Base-by-base conservation (phyloP, 768 basidiomycete species). In the Lactarius sp. region DNA sequence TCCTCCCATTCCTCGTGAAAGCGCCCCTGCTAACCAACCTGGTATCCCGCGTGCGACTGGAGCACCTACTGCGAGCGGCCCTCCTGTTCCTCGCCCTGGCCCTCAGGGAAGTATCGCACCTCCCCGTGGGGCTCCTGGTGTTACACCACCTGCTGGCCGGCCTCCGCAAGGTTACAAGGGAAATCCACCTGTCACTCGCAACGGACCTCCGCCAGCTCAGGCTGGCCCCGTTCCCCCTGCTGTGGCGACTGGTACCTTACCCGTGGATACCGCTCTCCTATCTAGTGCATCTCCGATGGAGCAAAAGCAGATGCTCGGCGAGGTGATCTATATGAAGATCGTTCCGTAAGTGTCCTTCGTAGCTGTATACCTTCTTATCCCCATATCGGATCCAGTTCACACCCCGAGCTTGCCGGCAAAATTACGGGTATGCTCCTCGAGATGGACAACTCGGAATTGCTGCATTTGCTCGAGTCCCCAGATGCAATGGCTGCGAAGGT, bases 221-320 rank as follows among this genome's bases (percentile, higher is more conserved):
- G 76, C 80, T 41, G 75, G 77, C 52, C 75, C 81, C n/a, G 72
- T 74, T 10, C 72, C 84, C 66, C 79, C 78, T 37, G 42, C 59
- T 33, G 31, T 50, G 44, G 71, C 81, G 57, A 72, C 81, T 62
- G 81, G 81, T 20, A 78, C 81, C 49, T 77, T 86, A 27, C 75
- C 78, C 62, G 82, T 92, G 63, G 85, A 83, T 53, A 78, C 92
- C 22, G 80, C 85, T 71, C 71, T 81, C 10, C 79, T 90, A 65
- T 82, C 83, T 49, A 80, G 71, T 65, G 84, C 85, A 27, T 76
- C 81, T 53, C 84, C 86, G 41, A 78, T 81, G 74, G 96, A 98
- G 76, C 94, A 98, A 84, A 99, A 99, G 82, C 97, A 99, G 76
- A 94, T 98, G 89, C 82, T 99, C 53, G 97, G 97, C 69, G 97